phyloP scores from a whole-genome alignment of 352 stramenopile species.

The Phytopythium ostracodes region DNA sequence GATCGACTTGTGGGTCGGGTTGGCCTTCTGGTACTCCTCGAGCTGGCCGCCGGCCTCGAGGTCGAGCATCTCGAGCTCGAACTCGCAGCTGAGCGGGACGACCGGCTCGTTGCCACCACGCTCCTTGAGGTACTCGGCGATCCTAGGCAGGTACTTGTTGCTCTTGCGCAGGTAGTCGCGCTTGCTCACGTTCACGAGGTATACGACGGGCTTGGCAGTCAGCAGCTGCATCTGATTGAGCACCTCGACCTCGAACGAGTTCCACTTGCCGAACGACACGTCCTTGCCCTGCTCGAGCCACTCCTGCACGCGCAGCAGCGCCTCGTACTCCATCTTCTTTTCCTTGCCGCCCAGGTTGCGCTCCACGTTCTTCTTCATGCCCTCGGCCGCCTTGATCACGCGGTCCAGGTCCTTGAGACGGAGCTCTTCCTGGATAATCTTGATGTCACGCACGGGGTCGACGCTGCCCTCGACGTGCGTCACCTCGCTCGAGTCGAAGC shows the following conservation, averaged over 20 bases:
- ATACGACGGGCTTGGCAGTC: slow-evolving; percentile 96
- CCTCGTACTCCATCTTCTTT: slow-evolving; percentile 94
- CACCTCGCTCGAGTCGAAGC: slow-evolving; percentile 97
- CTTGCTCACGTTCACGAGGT: slow-evolving; percentile 99
- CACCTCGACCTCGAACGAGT: slow-evolving; percentile 82
- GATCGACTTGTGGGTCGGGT: slow-evolving; percentile 87
- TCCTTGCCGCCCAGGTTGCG: slow-evolving; percentile 90
- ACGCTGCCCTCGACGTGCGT: slow-evolving; percentile 99
- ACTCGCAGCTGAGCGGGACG: slow-evolving; percentile 98
- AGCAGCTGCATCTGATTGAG: slow-evolving; percentile 92
- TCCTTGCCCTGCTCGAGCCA: slow-evolving; percentile 87
- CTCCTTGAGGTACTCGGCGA: slow-evolving; percentile 95
- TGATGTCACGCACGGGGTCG: slow-evolving; percentile 97
- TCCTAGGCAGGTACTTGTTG: slow-evolving; percentile 98
- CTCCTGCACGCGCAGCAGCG: slow-evolving; percentile 76
- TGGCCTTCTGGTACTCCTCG: slow-evolving; percentile 71
- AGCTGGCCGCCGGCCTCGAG: slow-evolving; percentile 60
- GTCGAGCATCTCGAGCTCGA: slow-evolving; percentile 94
- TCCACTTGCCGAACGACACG: slow-evolving; percentile 90
- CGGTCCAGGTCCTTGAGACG: slow-evolving; percentile 96
- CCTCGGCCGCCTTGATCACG: slow-evolving; percentile 72
- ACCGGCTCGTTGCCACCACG: slow-evolving; percentile 95
- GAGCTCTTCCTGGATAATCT: slow-evolving; percentile 99
- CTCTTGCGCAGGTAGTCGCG: slow-evolving; percentile 98
- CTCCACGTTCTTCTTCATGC: slow-evolving; percentile 88